These are phyloP conservation scores for Mariannaea elegans DNA, from an alignment of 2,329 filamentous ascomycete species.

Conservation along the genomic window DNA sequence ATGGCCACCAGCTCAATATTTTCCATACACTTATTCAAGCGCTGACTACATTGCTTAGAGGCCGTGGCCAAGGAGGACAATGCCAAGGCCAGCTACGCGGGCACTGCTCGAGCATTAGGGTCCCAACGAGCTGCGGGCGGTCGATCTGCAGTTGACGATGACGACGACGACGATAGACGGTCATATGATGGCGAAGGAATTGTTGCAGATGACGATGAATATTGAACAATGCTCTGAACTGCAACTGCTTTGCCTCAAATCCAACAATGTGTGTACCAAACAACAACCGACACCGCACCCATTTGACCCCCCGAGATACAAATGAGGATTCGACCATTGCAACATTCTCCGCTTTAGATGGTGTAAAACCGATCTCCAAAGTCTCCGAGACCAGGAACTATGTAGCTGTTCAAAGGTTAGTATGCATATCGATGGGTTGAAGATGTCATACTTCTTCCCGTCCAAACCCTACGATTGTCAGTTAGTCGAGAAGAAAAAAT, in stretches of 20 bases:
- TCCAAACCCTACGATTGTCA: constrained; percentile 73
- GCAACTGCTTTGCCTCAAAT: constrained; percentile 30
- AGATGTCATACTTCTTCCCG: constrained; percentile 83
- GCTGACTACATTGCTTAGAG: constrained; percentile 47
- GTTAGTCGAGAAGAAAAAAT: constrained; percentile 29
- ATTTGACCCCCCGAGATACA: constrained; percentile 21
- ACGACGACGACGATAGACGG: constrained; percentile 61
- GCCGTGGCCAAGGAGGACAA: constrained; percentile 59
- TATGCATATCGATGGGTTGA: constrained; percentile 20
- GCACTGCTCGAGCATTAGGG: constrained; percentile 37
- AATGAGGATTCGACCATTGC: constrained; percentile 22
- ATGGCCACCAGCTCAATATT: constrained; percentile 33
- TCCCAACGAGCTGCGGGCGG: constrained; percentile 33
- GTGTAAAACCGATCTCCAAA: constrained; percentile 98
- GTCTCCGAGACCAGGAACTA: constrained; percentile 91
- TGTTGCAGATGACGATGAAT: constrained; percentile 64
- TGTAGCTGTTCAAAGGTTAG: constrained; percentile 75
- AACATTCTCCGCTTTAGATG: constrained; percentile 60
- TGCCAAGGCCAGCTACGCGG: constrained; percentile 41
- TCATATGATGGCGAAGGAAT: constrained; percentile 64
- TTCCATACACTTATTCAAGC: background rate
- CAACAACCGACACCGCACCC: constrained; percentile 22
- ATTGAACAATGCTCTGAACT: constrained; percentile 50
- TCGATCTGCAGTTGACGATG: constrained; percentile 48
- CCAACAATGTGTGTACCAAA: constrained; percentile 27